Conservation (phyloP, 176 grass and related monocot species). For the Oryza meyeriana region DNA sequence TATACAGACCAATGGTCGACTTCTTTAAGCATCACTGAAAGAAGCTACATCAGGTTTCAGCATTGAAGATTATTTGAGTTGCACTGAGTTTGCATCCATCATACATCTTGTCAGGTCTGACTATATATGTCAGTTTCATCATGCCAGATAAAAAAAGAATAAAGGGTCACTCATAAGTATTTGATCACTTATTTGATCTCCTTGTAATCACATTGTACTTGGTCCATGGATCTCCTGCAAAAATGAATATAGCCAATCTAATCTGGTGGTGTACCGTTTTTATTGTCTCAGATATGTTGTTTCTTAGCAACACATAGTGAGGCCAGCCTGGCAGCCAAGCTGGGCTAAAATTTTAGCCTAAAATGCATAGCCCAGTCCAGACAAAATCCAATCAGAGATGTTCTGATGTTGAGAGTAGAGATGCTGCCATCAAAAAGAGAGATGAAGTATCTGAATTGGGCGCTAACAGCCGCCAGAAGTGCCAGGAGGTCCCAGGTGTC, state of each 20-base stretch:
- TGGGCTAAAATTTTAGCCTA: no score
- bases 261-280: not conserved
- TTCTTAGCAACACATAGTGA: not conserved
- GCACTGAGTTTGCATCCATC: not conserved
- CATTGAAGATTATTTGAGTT: not conserved
- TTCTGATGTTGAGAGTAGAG: not conserved
- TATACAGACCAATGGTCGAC: not conserved
- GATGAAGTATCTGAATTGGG: not conserved
- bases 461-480: not conserved
- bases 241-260: not conserved
- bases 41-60: not conserved
- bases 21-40: not conserved
- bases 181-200: not conserved
- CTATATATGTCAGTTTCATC: not conserved
- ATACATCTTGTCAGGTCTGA: not conserved
- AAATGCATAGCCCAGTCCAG: no score
- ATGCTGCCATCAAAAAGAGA: not conserved
- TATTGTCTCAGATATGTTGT: not conserved
- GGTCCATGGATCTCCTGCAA: not conserved
- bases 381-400: not conserved
- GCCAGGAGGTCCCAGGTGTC: not conserved
- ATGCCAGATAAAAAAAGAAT: not conserved
- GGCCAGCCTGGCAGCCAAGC: no score
- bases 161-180: not conserved
- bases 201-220: not conserved